These are phyloP conservation scores for Brassica juncea DNA, from an alignment of 345 rosid genomes.

Conservation along the genomic window DNA sequence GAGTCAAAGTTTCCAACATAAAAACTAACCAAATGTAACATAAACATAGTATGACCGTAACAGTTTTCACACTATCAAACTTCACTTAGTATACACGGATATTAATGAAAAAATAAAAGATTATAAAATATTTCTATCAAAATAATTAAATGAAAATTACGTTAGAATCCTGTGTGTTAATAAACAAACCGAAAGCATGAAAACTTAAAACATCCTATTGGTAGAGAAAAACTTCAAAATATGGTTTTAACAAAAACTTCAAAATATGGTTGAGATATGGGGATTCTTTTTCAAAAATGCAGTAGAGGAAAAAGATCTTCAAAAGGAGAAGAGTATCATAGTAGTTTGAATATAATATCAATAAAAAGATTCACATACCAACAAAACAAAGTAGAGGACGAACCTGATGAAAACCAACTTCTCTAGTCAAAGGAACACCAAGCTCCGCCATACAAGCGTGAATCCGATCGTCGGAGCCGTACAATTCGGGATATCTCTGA, in stretches of 20 bases:
- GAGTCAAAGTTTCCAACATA: not conserved
- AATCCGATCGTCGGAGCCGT: constrained; percentile 84
- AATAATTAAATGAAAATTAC: not conserved
- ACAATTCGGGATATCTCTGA: constrained; percentile 54
- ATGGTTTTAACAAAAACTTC: not conserved
- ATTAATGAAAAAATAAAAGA: not conserved
- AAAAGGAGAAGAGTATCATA: not conserved
- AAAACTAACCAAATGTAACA: not conserved
- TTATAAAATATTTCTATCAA: not conserved
- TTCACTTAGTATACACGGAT: not conserved
- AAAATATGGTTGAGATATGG: not conserved
- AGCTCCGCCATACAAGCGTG: constrained; percentile 91
- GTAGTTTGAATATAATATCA: not conserved
- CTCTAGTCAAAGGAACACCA: constrained; percentile 75
- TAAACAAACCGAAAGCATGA: not conserved
- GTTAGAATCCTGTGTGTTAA: not conserved
- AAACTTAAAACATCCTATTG: not conserved
- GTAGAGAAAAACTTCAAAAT: not conserved
- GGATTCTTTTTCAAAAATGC: not conserved
- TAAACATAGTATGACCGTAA: not conserved
- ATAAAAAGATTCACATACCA: not conserved
- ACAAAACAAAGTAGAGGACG: constrained; percentile 19
- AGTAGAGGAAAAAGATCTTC: not conserved
- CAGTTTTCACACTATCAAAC: not conserved
- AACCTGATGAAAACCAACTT: constrained; percentile 89